A percentile compares a stretch with the other conserved stretches of the same genome.
phyloP scores from a whole-genome alignment of 768 basidiomycete genomes.

The Agaricus blazei region DNA sequence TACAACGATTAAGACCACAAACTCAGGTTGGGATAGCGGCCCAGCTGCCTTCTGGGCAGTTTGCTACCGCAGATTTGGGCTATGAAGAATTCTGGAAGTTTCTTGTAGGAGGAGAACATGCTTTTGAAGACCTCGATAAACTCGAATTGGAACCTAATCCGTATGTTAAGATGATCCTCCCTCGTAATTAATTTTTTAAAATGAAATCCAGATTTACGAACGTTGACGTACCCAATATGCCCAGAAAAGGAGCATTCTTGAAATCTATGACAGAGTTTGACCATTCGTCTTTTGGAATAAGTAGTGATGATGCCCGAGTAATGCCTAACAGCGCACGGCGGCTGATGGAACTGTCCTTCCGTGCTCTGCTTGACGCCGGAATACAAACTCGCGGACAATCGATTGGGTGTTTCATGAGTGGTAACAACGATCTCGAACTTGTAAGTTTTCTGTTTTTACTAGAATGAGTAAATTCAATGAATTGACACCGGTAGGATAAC shows the following conservation, averaged over 20 bases:
- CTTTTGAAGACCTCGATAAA: slow-evolving; percentile 24
- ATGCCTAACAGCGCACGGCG: slow-evolving; percentile 30
- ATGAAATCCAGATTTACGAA: slow-evolving; percentile 21
- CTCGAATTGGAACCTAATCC: slow-evolving; percentile 28
- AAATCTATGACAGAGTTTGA: slow-evolving; percentile 33
- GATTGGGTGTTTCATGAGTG: slow-evolving; percentile 38
- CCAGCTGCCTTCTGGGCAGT: slow-evolving; percentile 31
- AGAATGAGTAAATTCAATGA: not conserved
- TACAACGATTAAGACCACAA: not conserved
- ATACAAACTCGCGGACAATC: slow-evolving; percentile 38
- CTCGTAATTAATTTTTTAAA: slow-evolving; percentile 11
- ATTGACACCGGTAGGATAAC: slow-evolving; percentile 23
- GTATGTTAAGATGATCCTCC: slow-evolving; percentile 14
- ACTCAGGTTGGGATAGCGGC: slow-evolving; percentile 32
- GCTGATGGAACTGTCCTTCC: slow-evolving; percentile 32
- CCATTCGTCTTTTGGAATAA: slow-evolving; percentile 35
- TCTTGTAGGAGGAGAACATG: slow-evolving; percentile 24
- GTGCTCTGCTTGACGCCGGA: slow-evolving; percentile 42
- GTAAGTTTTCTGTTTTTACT: slow-evolving; percentile 14
- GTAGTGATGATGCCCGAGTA: slow-evolving; percentile 27
- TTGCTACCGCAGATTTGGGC: slow-evolving; percentile 24
- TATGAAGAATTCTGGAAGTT: slow-evolving; percentile 31
- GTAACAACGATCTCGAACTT: slow-evolving; percentile 22
- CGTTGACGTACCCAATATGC: slow-evolving; percentile 13
- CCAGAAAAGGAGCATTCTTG: slow-evolving; percentile 30